Conservation (phyloP, 805 yeast genomes). For the Kuraishia ogatae region DNA sequence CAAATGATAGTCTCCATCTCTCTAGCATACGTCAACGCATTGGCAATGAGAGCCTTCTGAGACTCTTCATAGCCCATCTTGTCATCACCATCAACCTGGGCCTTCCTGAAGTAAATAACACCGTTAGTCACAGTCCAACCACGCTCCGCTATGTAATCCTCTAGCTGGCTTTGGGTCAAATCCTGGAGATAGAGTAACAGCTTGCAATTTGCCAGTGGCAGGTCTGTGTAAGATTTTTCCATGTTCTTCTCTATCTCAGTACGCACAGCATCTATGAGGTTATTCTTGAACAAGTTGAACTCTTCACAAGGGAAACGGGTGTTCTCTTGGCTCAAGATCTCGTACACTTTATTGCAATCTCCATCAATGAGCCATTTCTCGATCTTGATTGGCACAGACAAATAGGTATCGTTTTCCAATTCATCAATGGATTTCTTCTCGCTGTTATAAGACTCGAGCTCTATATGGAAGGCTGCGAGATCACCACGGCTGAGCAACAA, state of each 20-base stretch:
- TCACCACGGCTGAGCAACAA: slow-evolving; percentile 75
- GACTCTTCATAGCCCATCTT: slow-evolving; percentile 28
- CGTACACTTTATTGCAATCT: slow-evolving; percentile 87
- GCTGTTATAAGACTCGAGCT: slow-evolving; percentile 64
- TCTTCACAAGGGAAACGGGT: slow-evolving; percentile 63
- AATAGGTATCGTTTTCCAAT: slow-evolving; percentile 59
- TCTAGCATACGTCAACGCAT: slow-evolving; percentile 78
- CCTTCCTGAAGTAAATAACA: slow-evolving; percentile 35
- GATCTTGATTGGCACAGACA: slow-evolving; percentile 79
- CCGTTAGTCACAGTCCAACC: slow-evolving; percentile 54
- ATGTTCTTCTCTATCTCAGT: slow-evolving; percentile 79
- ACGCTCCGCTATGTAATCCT: slow-evolving; percentile 40
- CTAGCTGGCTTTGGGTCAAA: slow-evolving; percentile 35
- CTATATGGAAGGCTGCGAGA: slow-evolving; percentile 84
- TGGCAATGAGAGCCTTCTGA: slow-evolving; percentile 45
- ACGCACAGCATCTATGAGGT: slow-evolving; percentile 72
- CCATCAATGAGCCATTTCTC: slow-evolving; percentile 97
- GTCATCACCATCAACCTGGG: slow-evolving; percentile 15
- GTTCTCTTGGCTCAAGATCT: slow-evolving; percentile 42
- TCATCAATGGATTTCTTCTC: slow-evolving; percentile 30
- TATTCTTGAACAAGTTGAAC: slow-evolving; percentile 67
- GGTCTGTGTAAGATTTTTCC: slow-evolving; percentile 63
- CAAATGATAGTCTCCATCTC: slow-evolving; percentile 89
- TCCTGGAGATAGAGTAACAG: slow-evolving; percentile 58
- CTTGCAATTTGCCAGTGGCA: slow-evolving; percentile 80